Percentiles rank a stretch among this genome's conserved stretches.
These are phyloP conservation scores for Lipomyces japonicus DNA, from an alignment of 805 yeast species.

Conservation along the genomic window DNA sequence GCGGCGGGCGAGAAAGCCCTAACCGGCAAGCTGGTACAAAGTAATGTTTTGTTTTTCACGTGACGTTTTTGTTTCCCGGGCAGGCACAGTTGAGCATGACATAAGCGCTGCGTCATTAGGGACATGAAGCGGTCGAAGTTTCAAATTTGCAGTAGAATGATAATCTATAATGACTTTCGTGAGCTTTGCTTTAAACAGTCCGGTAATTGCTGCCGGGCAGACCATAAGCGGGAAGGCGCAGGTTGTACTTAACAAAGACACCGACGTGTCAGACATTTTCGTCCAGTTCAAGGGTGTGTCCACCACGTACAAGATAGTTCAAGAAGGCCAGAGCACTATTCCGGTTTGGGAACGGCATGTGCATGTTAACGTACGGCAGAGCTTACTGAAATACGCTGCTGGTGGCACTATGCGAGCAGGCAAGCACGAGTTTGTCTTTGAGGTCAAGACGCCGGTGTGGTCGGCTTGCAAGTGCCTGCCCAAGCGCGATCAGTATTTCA, in stretches of 20 bases:
- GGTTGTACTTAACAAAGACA: conserved; percentile 6
- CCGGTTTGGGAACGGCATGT: conserved; percentile 3
- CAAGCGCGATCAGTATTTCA: background rate
- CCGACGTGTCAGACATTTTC: conserved; percentile 6
- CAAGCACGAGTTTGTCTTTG: background rate
- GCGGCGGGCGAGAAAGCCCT: no score
- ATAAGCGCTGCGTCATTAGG: no score
- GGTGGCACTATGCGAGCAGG: conserved; percentile 5
- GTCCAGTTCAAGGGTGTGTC: conserved; percentile 17
- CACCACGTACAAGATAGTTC: background rate
- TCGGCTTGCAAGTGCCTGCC: conserved; percentile 7
- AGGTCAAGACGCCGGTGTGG: conserved; percentile 7
- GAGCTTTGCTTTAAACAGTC: no score
- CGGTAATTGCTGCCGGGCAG: conserved; percentile 11
- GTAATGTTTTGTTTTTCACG: no score
- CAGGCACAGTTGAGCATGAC: no score
- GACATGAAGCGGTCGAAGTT: no score
- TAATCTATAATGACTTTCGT: no score
- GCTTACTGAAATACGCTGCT: background rate
- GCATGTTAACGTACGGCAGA: conserved; percentile 3
- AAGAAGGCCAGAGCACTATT: background rate
- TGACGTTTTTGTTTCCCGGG: no score
- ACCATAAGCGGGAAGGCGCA: conserved; percentile 4
- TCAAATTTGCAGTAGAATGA: no score
- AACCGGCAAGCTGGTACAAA: no score